Evolutionary conservation across 176 grass and related monocot species (phyloP).

Genomic region (Hsuehochloa calcarea): DNA sequence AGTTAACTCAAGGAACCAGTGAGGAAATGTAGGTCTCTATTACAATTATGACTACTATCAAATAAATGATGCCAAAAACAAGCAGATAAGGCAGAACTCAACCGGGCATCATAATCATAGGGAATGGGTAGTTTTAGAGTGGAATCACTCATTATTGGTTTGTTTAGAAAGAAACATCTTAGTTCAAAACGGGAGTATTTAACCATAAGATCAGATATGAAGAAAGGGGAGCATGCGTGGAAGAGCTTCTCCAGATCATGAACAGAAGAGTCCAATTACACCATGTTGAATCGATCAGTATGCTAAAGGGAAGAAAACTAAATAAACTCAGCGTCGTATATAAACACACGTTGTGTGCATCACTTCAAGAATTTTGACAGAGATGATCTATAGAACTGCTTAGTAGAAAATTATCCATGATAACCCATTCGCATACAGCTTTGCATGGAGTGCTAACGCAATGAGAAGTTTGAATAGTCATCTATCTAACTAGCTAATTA

Average conservation of each 20-base stretch:
- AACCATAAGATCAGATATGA: not conserved
- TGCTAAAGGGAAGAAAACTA: not conserved
- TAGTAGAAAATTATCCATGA: not conserved
- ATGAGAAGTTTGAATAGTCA: not conserved
- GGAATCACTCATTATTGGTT: not conserved
- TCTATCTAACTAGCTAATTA: not conserved
- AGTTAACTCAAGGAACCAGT: not conserved
- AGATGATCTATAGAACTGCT: not conserved
- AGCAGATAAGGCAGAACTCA: not conserved
- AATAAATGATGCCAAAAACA: constrained; percentile 10
- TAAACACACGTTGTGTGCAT: not conserved
- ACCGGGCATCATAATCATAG: not conserved
- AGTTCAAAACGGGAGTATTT: not conserved
- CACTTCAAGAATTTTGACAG: not conserved
- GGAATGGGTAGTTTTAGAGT: not conserved
- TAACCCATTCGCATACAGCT: not conserved
- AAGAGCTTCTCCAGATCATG: constrained; percentile 13
- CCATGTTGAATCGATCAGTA: not conserved
- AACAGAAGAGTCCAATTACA: not conserved
- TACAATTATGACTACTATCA: not conserved
- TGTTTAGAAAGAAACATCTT: not conserved
- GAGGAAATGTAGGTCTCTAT: not conserved
- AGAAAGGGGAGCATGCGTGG: not conserved
- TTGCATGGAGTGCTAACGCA: not conserved
- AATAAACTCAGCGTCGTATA: not conserved